Evolutionary conservation across 2,329 filamentous ascomycete species (phyloP).

Genomic region (Cephalotrichum gorgonifer): DNA sequence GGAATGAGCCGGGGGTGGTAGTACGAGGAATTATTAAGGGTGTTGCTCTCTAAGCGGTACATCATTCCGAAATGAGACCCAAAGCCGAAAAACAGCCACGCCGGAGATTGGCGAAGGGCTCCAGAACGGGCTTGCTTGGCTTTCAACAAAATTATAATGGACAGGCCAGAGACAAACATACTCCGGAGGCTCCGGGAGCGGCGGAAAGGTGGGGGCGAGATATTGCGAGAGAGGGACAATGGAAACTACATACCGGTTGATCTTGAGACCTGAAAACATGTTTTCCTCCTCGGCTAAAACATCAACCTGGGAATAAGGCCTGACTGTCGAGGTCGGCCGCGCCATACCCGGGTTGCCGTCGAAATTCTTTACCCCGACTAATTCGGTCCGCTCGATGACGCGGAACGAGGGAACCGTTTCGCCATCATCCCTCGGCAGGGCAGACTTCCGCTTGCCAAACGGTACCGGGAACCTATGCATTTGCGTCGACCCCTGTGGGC

Average conservation of each 20-base stretch:
- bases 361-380: slow-evolving; percentile 31
- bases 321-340: slow-evolving; percentile 22
- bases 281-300: slow-evolving; percentile 41
- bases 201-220: slow-evolving; percentile 4
- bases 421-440: slow-evolving; percentile 44
- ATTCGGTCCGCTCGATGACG: slow-evolving; percentile 44
- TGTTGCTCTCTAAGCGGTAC: neutral
- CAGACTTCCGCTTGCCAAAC: slow-evolving; percentile 50
- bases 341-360: slow-evolving; percentile 36
- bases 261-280: slow-evolving; percentile 46
- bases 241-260: slow-evolving; percentile 38
- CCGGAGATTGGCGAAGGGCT: neutral
- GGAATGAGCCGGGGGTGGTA: neutral
- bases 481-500: slow-evolving; percentile 18
- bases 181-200: neutral
- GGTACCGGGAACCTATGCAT: slow-evolving; percentile 54
- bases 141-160: neutral
- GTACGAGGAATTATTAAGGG: neutral
- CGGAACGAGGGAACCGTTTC: slow-evolving; percentile 44
- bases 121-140: neutral
- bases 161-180: neutral
- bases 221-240: slow-evolving; percentile 6
- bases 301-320: slow-evolving; percentile 22
- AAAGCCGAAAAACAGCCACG: neutral
- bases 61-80: neutral